Evolutionary conservation across 1,284 basidiomycete species (phyloP).

Genomic region (Gymnopus androsaceus): DNA sequence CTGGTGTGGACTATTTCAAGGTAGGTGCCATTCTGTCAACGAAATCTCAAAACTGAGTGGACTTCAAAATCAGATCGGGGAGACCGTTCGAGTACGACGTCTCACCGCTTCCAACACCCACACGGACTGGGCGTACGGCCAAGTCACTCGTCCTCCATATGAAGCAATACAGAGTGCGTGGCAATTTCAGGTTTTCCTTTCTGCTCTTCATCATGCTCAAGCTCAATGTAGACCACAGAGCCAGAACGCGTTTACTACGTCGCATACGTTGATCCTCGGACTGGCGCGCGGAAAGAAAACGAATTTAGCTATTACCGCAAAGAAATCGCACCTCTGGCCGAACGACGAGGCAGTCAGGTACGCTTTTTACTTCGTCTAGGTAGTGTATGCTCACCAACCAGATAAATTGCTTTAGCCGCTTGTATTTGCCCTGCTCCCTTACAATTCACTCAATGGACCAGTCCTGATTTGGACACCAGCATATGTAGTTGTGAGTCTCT

Average conservation of each 20-base stretch:
- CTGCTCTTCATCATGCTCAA: neutral
- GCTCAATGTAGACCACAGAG: neutral
- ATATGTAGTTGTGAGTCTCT: conserved; percentile 2
- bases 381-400: neutral
- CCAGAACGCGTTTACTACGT: conserved; percentile 9
- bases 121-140: conserved; percentile 11
- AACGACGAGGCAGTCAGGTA: neutral
- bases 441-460: neutral
- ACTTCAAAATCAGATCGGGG: neutral
- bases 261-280: conserved; percentile 6
- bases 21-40: neutral
- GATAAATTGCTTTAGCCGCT: neutral
- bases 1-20: conserved; percentile 10
- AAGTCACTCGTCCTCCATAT: conserved; percentile 6
- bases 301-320: neutral
- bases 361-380: neutral
- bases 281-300: neutral
- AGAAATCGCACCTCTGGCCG: conserved; percentile 2
- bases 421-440: neutral
- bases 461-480: conserved; percentile 2
- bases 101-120: neutral
- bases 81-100: conserved; percentile 6
- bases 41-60: neutral
- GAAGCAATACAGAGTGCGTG: neutral
- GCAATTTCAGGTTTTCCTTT: neutral